Base-by-base conservation (phyloP, 306 rosid species). In the Vigna angularis region DNA sequence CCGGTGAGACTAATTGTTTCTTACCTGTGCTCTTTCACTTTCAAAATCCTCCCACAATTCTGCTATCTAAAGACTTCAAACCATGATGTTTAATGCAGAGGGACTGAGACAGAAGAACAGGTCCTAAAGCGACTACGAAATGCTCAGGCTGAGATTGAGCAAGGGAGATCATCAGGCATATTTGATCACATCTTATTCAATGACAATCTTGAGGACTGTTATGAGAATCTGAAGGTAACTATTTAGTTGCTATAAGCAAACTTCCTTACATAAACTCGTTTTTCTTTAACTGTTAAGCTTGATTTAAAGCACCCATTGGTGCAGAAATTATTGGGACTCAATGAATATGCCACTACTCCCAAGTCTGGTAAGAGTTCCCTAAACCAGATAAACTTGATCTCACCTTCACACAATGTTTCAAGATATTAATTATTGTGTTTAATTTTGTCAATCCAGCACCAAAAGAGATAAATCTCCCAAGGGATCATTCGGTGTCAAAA, bases 91-190 rank as follows among this genome's bases (percentile, higher is more conserved):
- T 45, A 73, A 3, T 65, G 81, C 70, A 93, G 99, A 85, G 91
- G 96, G 69, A 96, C 99, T 1, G 98, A 96, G 81, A 87, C 93
- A 3, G 98, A 96, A 81, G 99, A 96, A 75, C 99, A 96, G 85
- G 76, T 96, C 78, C 79, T 81, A 59, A 96, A 93, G 79, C 90
- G 99, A 8, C 88, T 96, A 16, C 78, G 83, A 75, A 96, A 96
- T 64, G 98, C 99, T 12, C 10, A 80, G 85, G 85, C 90, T 14
- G 99, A 96, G 87, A 93, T 96, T 67, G 89, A 93, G 82, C 89
- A 88, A 79, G 99, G 98, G 67, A 74, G 77, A 32, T 89, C 94
- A 28, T 87, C 97, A 4, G 76, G 84, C 68, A 86, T 93, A 81
- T 96, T 91, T 74, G 91, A 88, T 83, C 88, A 84, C 78, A 72